Evolutionary conservation across 441 rosid species (phyloP).

Genomic region (Populus hybrid): DNA sequence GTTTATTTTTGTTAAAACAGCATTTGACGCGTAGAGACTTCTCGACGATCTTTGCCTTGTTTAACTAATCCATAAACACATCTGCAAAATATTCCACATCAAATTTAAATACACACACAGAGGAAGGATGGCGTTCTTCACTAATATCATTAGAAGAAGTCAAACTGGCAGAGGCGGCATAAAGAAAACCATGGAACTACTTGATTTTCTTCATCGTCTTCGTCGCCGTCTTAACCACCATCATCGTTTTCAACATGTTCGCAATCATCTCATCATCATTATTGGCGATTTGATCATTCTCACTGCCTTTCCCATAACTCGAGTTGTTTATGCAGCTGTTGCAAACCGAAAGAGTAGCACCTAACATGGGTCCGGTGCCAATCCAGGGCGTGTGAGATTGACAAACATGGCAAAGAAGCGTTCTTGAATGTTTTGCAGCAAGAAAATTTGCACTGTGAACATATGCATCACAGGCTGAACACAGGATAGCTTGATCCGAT

Average conservation of each 20-base stretch:
- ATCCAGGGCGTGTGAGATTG: constrained; percentile 71
- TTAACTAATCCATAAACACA: too few species aligned
- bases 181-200: constrained; percentile 41
- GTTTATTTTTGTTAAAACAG: too few species aligned
- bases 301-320: too few species aligned
- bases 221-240: neutral
- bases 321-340: constrained; percentile 34
- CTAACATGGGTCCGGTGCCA: constrained; percentile 64
- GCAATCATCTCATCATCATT: neutral
- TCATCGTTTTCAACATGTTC: neutral
- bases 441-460: constrained; percentile 93
- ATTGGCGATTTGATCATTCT: neutral
- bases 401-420: constrained; percentile 73
- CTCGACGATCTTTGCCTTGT: too few species aligned
- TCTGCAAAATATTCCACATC: too few species aligned
- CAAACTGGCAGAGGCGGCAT: too few species aligned
- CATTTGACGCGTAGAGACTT: too few species aligned
- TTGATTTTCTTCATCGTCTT: constrained; percentile 35
- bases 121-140: too few species aligned
- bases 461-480: constrained; percentile 73
- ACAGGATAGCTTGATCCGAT: constrained; percentile 81
- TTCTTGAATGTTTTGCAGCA: constrained; percentile 69
- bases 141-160: too few species aligned
- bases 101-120: too few species aligned
- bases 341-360: constrained; percentile 60